A percentile compares a stretch with the other conserved stretches of the same genome.
Conservation (phyloP, 2,329 filamentous ascomycete species). For the Pseudogymnoascus sp. region DNA sequence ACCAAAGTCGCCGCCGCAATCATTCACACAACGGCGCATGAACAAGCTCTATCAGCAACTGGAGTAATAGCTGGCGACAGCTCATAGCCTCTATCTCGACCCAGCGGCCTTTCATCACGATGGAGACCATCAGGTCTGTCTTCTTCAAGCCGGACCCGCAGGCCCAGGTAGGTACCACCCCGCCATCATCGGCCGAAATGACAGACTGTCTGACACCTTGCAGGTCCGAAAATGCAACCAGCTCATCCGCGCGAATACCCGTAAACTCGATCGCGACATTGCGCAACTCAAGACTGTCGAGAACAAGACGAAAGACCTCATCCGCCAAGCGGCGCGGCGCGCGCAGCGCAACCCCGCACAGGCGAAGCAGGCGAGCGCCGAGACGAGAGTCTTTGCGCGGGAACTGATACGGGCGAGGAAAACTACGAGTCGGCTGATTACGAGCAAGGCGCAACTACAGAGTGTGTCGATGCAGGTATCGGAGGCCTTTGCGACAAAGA, state of each 20-base stretch:
- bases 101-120: slow-evolving; percentile 33
- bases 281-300: slow-evolving; percentile 69
- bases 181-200: slow-evolving; percentile 6
- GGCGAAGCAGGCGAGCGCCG: slow-evolving; percentile 67
- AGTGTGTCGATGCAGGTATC: slow-evolving; percentile 97
- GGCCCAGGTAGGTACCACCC: slow-evolving; percentile 60
- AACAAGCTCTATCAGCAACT: neutral
- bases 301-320: slow-evolving; percentile 74
- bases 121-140: slow-evolving; percentile 81
- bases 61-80: slow-evolving; percentile 4
- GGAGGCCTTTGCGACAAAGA: slow-evolving; percentile 88
- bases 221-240: slow-evolving; percentile 94
- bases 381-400: slow-evolving; percentile 80
- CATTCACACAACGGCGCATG: slow-evolving; percentile 1
- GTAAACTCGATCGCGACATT: slow-evolving; percentile 93
- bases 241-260: slow-evolving; percentile 80
- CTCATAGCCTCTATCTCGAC: neutral
- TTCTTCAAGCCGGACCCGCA: slow-evolving; percentile 91
- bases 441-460: slow-evolving; percentile 82
- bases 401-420: slow-evolving; percentile 80
- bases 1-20: neutral
- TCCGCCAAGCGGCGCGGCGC: slow-evolving; percentile 73
- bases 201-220: slow-evolving; percentile 10
- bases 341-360: slow-evolving; percentile 73
- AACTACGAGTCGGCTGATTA: slow-evolving; percentile 65